Base-by-base conservation (phyloP, 2,329 filamentous ascomycete genomes). In the Neocucurbitaria cava region DNA sequence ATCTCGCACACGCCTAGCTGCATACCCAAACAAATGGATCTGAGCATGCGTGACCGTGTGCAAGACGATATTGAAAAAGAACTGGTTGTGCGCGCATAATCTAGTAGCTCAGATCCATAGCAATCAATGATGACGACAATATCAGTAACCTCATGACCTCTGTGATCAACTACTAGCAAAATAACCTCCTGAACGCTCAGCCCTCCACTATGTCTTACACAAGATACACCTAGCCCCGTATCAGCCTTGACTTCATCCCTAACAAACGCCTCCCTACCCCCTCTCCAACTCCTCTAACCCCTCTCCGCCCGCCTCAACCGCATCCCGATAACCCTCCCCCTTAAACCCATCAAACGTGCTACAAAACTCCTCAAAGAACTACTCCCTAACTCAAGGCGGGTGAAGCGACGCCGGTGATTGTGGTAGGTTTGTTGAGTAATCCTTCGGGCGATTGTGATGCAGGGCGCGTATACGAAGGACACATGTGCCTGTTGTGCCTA, bases 181-280 rank as follows among this genome's bases (percentile, higher is more conserved):
- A 26, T 26, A 26, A n/a, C 24, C 24, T 26, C 5, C 5, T 26
- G 24, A 26, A 26, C 9, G 24, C 24, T 5, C 24, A 26, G 9
- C 1, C 9, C 9, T 26, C 5, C 24, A 26, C 24, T 26, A 5
- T 5, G 9, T 5, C 24, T 5, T 26, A 5, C 24, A 26, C 24
- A 26, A 26, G 33, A 18, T 50, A 66, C 20, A 68, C 61, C 50
- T n/a, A 67, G 42, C 20, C 59, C 66, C n/a, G 46, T 56, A 36
- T 55, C 45, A 38, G 65, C 56, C 13, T 21, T 24, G n/a, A 68
- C 58, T 36, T 69, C 41, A 42, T 66, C 66, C 33, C 40, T 60
- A 44, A 61, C 66, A 21, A 70, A 43, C 10, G 46, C 53, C 9
- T 69, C 66, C 68, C 68, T n/a, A 70, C 4, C 53, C 66, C 33